Percentiles rank a stretch among this genome's conserved stretches.
Conservation (phyloP, 495 filamentous ascomycete species). For the Pseudevernia furfuracea region DNA sequence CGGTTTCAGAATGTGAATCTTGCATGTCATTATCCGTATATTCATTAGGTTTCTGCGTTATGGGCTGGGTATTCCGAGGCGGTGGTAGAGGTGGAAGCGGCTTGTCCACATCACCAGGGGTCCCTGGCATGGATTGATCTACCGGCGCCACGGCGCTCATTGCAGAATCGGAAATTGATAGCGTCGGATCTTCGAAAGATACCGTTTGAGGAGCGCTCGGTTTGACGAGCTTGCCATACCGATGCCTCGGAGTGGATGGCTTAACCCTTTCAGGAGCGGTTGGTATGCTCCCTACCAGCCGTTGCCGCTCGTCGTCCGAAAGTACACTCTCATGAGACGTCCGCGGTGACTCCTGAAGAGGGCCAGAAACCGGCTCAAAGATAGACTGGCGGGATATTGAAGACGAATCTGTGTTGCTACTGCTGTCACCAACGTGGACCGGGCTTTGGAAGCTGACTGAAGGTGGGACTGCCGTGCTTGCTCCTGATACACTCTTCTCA, state of each 20-base stretch:
- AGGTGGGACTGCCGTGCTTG: slow-evolving; percentile 9
- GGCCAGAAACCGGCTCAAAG: slow-evolving; percentile 30
- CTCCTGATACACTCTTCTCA: slow-evolving; percentile 24
- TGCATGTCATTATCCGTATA: background rate
- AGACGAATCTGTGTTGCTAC: slow-evolving; percentile 41
- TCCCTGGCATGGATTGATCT: slow-evolving; percentile 29
- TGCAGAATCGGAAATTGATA: slow-evolving; percentile 25
- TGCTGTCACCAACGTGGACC: slow-evolving; percentile 32
- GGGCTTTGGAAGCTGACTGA: slow-evolving; percentile 18
- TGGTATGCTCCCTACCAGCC: slow-evolving; percentile 29
- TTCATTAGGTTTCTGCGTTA: background rate
- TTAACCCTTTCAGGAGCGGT: slow-evolving; percentile 28
- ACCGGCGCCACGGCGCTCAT: slow-evolving; percentile 27
- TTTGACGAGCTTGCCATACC: slow-evolving; percentile 63
- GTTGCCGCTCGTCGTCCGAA: slow-evolving; percentile 35
- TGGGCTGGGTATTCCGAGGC: background rate
- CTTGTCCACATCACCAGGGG: slow-evolving; percentile 27
- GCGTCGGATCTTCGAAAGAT: slow-evolving; percentile 27
- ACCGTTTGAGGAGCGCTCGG: slow-evolving; percentile 25
- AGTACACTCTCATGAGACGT: slow-evolving; percentile 40
- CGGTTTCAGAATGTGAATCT: background rate
- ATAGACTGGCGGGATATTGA: slow-evolving; percentile 43
- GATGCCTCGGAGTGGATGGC: slow-evolving; percentile 54
- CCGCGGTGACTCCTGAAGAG: slow-evolving; percentile 37
- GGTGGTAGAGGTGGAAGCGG: slow-evolving; percentile 11